phyloP scores from a whole-genome alignment of 2,329 filamentous ascomycete species.

The Pseudogymnoascus sp. region DNA sequence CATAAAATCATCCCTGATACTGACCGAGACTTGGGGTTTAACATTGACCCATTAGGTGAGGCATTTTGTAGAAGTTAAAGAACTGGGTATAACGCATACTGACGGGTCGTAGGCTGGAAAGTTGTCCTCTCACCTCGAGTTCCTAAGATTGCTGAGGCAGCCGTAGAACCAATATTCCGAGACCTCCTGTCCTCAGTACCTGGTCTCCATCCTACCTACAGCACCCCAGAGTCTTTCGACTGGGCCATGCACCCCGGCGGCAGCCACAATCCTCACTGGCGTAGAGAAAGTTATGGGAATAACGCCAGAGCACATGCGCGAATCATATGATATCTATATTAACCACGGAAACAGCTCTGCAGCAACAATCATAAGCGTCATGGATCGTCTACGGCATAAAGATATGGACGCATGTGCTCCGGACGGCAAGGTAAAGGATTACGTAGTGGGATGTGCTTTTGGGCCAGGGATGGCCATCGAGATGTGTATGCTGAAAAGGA shows the following conservation, averaged over 20 bases:
- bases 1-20: constrained; percentile 54
- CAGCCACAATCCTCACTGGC: constrained; percentile 54
- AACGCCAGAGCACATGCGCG: constrained; percentile 54
- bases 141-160: constrained; percentile 44
- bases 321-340: constrained; percentile 61
- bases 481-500: constrained; percentile 52
- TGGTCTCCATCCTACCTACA: constrained; percentile 36
- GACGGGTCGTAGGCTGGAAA: constrained; percentile 46
- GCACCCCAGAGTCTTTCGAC: constrained; percentile 51
- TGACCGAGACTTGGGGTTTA: constrained; percentile 54
- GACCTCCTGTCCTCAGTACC: constrained; percentile 42
- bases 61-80: neutral
- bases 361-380: constrained; percentile 59
- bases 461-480: constrained; percentile 61
- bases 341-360: constrained; percentile 61
- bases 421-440: constrained; percentile 41
- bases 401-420: constrained; percentile 51
- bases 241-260: constrained; percentile 68
- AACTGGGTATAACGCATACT: neutral
- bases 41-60: constrained; percentile 52
- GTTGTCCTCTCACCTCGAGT: constrained; percentile 55
- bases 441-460: constrained; percentile 60
- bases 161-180: constrained; percentile 45
- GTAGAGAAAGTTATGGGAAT: constrained; percentile 51
- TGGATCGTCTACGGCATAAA: constrained; percentile 50